Percentiles rank a stretch among this genome's conserved stretches.
Evolutionary conservation across 164 flowering plant genomes (phyloP).

Genomic region (Kalanchoe fedtschenkoi): DNA sequence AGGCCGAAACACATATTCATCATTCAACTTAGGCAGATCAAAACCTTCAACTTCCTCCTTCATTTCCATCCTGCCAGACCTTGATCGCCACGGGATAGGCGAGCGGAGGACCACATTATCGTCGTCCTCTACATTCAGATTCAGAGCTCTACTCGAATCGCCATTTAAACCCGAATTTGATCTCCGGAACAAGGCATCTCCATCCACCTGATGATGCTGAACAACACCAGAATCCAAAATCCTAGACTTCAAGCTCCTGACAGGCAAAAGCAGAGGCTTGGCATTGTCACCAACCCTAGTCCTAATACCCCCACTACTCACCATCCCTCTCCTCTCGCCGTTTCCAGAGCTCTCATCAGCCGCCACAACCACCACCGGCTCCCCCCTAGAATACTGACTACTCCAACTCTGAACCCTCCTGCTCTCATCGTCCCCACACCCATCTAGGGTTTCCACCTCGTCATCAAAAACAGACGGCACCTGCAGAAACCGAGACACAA

Average conservation of each 20-base stretch:
- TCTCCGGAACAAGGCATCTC: constrained; percentile 19
- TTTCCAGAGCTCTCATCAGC: constrained; percentile 35
- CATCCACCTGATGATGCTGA: constrained; percentile 12
- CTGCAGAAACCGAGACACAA: constrained; percentile 61
- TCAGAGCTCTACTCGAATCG: constrained; percentile 10
- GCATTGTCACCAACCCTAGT: constrained; percentile 10
- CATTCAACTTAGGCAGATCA: constrained; percentile 17
- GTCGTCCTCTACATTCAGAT: constrained; percentile 28
- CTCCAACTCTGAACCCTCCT: constrained; percentile 68
- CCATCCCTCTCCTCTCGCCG: neutral
- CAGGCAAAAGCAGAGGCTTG: constrained; percentile 67
- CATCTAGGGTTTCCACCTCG: constrained; percentile 35
- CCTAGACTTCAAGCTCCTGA: constrained; percentile 66
- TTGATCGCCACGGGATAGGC: constrained; percentile 81
- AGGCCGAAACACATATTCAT: constrained; percentile 23
- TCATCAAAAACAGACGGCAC: constrained; percentile 77
- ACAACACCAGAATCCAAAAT: constrained; percentile 22
- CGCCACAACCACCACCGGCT: constrained; percentile 46
- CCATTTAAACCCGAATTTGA: constrained; percentile 17
- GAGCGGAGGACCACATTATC: constrained; percentile 62
- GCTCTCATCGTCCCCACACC: constrained; percentile 19
- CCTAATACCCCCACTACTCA: constrained; percentile 14
- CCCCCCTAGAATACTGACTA: constrained; percentile 45
- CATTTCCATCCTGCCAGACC: constrained; percentile 63
- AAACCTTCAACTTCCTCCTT: constrained; percentile 20